Evolutionary conservation across 495 filamentous ascomycete genomes (phyloP).

Genomic region (Bathelium albidoporum): DNA sequence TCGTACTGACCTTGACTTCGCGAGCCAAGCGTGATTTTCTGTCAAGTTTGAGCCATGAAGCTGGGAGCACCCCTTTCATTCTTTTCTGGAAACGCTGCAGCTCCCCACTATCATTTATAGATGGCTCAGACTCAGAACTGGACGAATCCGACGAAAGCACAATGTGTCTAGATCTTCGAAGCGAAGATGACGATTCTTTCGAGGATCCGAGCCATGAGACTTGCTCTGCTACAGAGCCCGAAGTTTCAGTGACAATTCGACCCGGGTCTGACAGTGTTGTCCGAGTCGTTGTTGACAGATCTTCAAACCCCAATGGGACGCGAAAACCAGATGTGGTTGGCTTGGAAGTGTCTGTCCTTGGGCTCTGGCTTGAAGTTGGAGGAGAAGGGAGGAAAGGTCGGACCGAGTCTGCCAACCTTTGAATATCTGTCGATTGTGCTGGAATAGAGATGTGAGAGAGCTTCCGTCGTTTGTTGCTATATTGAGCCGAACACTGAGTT

Average conservation of each 20-base stretch:
- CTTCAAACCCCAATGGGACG: constrained; percentile 25
- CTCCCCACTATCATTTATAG: constrained; percentile 13
- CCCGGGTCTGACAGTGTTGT: constrained; percentile 12
- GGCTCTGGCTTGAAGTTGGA: constrained; percentile 30
- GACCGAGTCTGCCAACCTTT: neutral
- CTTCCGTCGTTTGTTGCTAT: constrained; percentile 19
- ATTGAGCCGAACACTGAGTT: neutral
- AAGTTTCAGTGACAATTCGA: neutral
- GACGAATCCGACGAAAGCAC: constrained; percentile 3
- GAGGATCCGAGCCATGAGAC: neutral
- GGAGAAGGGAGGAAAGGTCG: constrained; percentile 26
- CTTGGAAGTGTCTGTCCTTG: constrained; percentile 1
- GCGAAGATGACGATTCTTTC: neutral
- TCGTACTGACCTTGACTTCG: neutral
- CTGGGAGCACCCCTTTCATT: constrained; percentile 80
- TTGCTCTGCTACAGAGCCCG: neutral
- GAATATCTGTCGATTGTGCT: neutral
- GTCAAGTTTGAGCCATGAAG: constrained; percentile 79
- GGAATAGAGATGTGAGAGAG: constrained; percentile 6
- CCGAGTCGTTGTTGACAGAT: constrained; percentile 18
- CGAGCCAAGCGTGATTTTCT: neutral
- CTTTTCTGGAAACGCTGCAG: constrained; percentile 39
- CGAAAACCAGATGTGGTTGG: neutral
- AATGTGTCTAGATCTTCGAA: neutral
- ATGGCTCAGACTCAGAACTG: constrained; percentile 10